Base-by-base conservation (phyloP, 805 yeast species). In the Cyberlindnera euphorbiae region DNA sequence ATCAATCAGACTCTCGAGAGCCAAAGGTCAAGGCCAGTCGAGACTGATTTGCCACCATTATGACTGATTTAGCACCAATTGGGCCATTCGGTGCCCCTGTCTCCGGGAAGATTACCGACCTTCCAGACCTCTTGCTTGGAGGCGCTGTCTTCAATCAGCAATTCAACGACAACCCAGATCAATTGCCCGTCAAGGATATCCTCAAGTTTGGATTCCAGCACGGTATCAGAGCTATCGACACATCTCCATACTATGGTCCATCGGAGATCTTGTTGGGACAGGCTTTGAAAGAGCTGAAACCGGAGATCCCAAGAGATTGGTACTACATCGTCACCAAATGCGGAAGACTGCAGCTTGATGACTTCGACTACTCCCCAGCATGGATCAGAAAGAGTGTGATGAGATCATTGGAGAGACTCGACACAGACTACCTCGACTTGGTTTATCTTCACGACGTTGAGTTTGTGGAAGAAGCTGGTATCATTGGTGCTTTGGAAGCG, bases 171-270 rank as follows among this genome's bases (percentile, higher is more conserved):
- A 72, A 83, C 49, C 95, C 95, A 1, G 64, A 66, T 24, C 50
- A 62, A 1, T 47, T 85, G 28, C 82, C 86, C 1, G 68, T 79
- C 9, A 64, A 60, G 9, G 77, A 73, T 0, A 71, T 89, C 33
- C 47, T 89, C 15, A 54, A 63, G 32, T 50, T 57, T 11, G 93
- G 89, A 0, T 79, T 89, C 49, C 60, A 64, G 15, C 53, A 66
- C 17, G 96, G 96, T 0, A 64, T 86, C 41, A 71, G 69, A 30
- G 93, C 95, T 2, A 66, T 89, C 25, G 97, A 89, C 54, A 87
- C 97, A 0, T 84, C 96, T 0, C 96, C 97, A 4, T 88, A 85
- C 61, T 89, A 89, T 55, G 97, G 97, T 0, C 86, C 86, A 0
- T 83, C 95, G 5, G 97, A 89, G 53, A 67, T 60, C 14, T 45